Base-by-base conservation (phyloP, 148 eudicot genomes). In the Talinum fruticosum region DNA sequence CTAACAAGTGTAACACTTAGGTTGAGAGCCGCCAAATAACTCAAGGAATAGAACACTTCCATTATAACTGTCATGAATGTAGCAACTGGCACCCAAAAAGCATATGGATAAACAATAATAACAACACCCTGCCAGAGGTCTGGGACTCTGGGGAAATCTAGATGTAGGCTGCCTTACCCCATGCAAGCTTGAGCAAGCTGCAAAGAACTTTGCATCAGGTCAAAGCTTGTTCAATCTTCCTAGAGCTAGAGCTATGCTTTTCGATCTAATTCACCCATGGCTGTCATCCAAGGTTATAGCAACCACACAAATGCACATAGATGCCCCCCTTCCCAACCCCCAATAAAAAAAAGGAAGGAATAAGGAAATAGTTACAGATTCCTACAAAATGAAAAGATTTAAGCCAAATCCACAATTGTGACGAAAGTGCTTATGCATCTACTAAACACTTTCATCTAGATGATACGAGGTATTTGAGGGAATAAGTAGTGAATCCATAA, bases 161-260 rank as follows among this genome's bases (percentile, higher is more conserved):
- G 47, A 73, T 59, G 10, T 28, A 62, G 34, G 34, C 34, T 12
- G 21, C 30, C 66, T 26, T 24, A 26, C 1, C 33, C 14, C 57
- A 16, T 1, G n/a, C n/a, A n/a, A n/a, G n/a, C n/a, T n/a, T 16
- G 16, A 51, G 57, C 14, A 18, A 51, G 47, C 24, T 2, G 66
- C 33, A 2, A 62, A 62, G 66, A 36, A 57, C 16, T 74, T 13
- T 15, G 64, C 68, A 79, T 1, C 51, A 37, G n/a, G 34, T 44
- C 57, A 2, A 10, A 47, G 21, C n/a, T 38, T 41, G 13, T 41
- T 41, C 47, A 8, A 2, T 30, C 41, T 41, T 32, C 13, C 24
- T 23, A 8, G 19, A 61, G 66, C 66, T 61, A 74, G 14, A 72
- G 29, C 35, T 57, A 75, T 64, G 61, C 78, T 65, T 41, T 49